Evolutionary conservation across 345 rosid species (phyloP).

Genomic region (Populus deltoides): DNA sequence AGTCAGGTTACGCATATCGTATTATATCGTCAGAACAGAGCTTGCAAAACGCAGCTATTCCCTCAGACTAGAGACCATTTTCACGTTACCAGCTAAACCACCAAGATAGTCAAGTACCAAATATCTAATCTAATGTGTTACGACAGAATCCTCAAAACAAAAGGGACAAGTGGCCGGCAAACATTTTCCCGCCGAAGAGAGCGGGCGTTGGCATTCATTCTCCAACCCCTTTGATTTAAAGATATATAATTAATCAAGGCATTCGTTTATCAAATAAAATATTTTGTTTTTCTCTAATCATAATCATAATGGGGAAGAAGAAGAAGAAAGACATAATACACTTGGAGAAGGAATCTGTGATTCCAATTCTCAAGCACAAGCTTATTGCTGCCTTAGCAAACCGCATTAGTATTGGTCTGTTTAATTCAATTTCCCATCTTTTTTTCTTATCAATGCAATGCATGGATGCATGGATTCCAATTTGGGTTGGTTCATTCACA

Average conservation of each 20-base stretch:
- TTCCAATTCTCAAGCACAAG: slow-evolving; percentile 60
- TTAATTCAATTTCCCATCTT: background rate
- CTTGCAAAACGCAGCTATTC: too few relatives aligned
- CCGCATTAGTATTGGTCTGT: slow-evolving; percentile 36
- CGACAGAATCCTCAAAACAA: background rate
- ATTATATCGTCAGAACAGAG: too few relatives aligned
- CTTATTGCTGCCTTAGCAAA: slow-evolving; percentile 45
- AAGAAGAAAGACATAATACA: slow-evolving; percentile 51
- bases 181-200: background rate
- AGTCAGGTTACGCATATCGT: too few relatives aligned
- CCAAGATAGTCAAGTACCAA: too few relatives aligned
- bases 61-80: too few relatives aligned
- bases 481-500: background rate
- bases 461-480: background rate
- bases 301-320: slow-evolving; percentile 41
- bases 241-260: too few relatives aligned
- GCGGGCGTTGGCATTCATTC: background rate
- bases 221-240: background rate
- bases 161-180: background rate
- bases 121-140: too few relatives aligned
- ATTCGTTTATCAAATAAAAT: too few relatives aligned
- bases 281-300: background rate
- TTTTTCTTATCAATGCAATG: background rate
- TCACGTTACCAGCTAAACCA: too few relatives aligned
- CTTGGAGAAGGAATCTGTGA: slow-evolving; percentile 70